Conservation (phyloP, 169 alveolate species). For the Plasmodium fragile region DNA sequence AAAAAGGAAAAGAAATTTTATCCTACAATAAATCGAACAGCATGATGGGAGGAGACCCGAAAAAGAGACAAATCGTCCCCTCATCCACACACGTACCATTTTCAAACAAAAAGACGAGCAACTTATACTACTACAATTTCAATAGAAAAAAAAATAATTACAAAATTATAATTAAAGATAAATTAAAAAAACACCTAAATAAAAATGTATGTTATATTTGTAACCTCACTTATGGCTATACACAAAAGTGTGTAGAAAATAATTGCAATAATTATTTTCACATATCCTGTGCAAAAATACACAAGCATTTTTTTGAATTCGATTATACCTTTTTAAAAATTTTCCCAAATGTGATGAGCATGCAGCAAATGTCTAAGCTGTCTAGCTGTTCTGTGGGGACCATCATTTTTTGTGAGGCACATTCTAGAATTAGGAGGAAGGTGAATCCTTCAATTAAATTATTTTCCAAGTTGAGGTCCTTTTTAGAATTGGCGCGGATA, state of each 20-base stretch:
- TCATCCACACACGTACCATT: neutral
- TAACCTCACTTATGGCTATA: conserved; percentile 64
- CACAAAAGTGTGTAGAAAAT: conserved; percentile 69
- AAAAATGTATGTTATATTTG: conserved; percentile 52
- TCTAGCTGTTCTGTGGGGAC: neutral
- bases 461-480: conserved; percentile 61
- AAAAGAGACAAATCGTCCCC: neutral
- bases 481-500: conserved; percentile 55
- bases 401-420: conserved; percentile 56
- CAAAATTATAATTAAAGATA: conserved; percentile 64
- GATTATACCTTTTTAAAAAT: conserved; percentile 66
- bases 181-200: conserved; percentile 55
- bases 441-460: conserved; percentile 47
- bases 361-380: conserved; percentile 21
- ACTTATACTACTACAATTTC: conserved; percentile 24
- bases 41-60: neutral
- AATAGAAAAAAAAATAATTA: conserved; percentile 45
- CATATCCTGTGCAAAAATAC: conserved; percentile 57
- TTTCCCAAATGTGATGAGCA: conserved; percentile 17
- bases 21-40: neutral
- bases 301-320: conserved; percentile 55
- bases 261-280: conserved; percentile 54
- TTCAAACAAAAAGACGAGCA: conserved; percentile 2
- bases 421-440: conserved; percentile 49
- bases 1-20: conserved; percentile 12